phyloP scores from a whole-genome alignment of 345 rosid genomes.

The Ailanthus altissimus region DNA sequence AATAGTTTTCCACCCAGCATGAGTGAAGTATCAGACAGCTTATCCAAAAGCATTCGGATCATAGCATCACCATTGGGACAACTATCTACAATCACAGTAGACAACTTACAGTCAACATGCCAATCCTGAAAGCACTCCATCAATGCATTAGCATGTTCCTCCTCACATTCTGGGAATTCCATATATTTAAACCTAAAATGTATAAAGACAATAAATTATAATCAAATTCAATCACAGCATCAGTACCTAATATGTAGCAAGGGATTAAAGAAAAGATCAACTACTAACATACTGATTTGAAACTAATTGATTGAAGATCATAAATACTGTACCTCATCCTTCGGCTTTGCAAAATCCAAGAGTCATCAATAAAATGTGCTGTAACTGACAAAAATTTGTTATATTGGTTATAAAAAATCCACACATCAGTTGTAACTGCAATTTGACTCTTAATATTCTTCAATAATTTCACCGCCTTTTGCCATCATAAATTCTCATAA shows the following conservation, averaged over 20 bases:
- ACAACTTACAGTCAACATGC: background rate
- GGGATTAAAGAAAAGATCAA: background rate
- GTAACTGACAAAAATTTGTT: background rate
- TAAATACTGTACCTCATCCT: background rate
- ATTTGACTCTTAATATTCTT: background rate
- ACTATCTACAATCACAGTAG: background rate
- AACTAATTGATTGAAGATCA: background rate
- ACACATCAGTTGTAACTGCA: background rate
- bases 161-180: background rate
- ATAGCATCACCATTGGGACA: background rate
- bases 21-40: background rate
- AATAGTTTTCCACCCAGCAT: background rate
- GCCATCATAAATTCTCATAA: background rate
- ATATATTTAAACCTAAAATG: background rate
- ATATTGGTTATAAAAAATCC: background rate
- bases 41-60: background rate
- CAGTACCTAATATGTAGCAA: background rate
- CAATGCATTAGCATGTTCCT: background rate
- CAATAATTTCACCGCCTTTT: background rate
- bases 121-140: background rate
- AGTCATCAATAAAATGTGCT: background rate
- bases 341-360: background rate
- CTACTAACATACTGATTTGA: background rate
- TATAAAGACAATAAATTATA: background rate
- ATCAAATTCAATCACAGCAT: background rate